Evolutionary conservation across 1,284 basidiomycete species (phyloP), one percentile per base, ranked within the genome.

Genomic region (Ceratobasidium sp.): DNA sequence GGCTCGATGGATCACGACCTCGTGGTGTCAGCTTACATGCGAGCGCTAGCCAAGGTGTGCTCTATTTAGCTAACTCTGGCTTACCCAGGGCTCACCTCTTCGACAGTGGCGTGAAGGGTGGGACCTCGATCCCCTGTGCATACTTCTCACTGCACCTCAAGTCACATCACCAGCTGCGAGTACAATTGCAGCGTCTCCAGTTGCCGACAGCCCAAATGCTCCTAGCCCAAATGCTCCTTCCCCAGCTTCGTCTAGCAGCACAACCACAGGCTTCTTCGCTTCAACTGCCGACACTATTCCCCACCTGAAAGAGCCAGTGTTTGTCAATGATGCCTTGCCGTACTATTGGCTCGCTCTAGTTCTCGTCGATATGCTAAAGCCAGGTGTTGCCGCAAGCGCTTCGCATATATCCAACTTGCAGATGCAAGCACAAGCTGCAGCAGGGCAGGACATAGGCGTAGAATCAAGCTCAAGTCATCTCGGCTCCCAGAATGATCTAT

Each of bases 281-380:
- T 74, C 64, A n/a, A 74, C 61, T 35, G 45, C 35, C 49, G 69
- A 69, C 11, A 60, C 74, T 17, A 17, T 58, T 39, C 31, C 75
- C 51, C 42, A 26, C 20, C 68, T 73, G 35, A 77, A 74, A 33
- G 77, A 78, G 51, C 75, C 75, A 13, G 69, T 76, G 3, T 76
- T 80, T 23, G 76, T 80, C 67, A 78, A 80, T 51, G 84, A 86
- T 79, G 85, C 84, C 15, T 79, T 85, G 31, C 85, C 85, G 3
- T 84, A 83, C 80, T 86, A 83, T 77, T 86, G 84, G 84, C 82
- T 86, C 15, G 82, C 83, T 7, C 82, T 83, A 53, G 82, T 83
- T 7, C 80, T 86, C 45, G 79, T 84, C 31, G 82, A 81, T 61
- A 81, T 82, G 28, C 80, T 85, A 53, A 77, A 76, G 31, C 71